phyloP scores from a whole-genome alignment of 148 eudicot species.

The Simmondsia chinensis region DNA sequence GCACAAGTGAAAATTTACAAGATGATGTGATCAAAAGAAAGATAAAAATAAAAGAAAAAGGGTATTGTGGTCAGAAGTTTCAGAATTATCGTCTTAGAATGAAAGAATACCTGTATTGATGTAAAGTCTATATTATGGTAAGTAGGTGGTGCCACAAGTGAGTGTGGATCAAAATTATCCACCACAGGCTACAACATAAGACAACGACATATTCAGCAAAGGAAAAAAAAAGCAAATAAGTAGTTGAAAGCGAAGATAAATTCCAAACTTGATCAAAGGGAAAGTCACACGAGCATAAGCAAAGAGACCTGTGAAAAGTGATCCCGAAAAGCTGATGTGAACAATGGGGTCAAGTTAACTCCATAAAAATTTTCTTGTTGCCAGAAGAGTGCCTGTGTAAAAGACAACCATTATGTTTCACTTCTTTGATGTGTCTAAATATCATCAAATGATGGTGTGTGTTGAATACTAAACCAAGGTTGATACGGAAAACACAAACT shows the following conservation, averaged over 20 bases:
- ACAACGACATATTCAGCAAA: slow-evolving; percentile 2
- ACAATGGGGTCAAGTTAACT: slow-evolving; percentile 78
- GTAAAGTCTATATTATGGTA: slow-evolving; percentile 73
- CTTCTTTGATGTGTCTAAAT: too few relatives aligned
- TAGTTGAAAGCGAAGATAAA: too few relatives aligned
- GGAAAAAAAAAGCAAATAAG: too few relatives aligned
- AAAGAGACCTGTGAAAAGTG: slow-evolving; percentile 77
- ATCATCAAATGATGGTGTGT: too few relatives aligned
- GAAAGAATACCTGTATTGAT: slow-evolving; percentile 52
- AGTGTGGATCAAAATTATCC: slow-evolving; percentile 96
- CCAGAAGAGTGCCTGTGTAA: slow-evolving; percentile 88
- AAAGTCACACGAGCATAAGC: background rate
- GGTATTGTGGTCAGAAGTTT: too few relatives aligned
- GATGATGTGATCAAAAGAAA: too few relatives aligned
- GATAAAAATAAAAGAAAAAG: too few relatives aligned
- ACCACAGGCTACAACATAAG: slow-evolving; percentile 75
- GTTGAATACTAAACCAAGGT: too few relatives aligned
- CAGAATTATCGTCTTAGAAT: too few relatives aligned
- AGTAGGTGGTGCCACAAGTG: slow-evolving; percentile 86
- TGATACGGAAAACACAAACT: too few relatives aligned
- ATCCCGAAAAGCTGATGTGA: slow-evolving; percentile 79
- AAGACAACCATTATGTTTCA: background rate
- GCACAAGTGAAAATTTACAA: too few relatives aligned
- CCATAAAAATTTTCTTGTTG: slow-evolving; percentile 98
- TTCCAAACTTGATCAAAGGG: background rate